These are phyloP conservation scores for Nicotiana sylvestris DNA, from an alignment of 257 asterid genomes.

Conservation along the genomic window DNA sequence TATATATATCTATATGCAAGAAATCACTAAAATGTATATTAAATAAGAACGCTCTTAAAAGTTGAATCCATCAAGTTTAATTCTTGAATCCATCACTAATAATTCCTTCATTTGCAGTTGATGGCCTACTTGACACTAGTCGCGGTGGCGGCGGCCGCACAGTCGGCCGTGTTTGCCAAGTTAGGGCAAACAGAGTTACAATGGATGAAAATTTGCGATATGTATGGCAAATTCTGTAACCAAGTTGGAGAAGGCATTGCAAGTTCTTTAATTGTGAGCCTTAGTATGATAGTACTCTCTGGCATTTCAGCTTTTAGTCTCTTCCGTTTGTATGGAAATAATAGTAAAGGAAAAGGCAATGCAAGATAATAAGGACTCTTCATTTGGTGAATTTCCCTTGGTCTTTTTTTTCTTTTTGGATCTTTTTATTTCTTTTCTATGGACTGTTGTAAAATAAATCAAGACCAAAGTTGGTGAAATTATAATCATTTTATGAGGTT, in stretches of 20 bases:
- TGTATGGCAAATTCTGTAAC: conserved; percentile 81
- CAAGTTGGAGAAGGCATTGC: conserved; percentile 85
- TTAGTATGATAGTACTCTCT: conserved; percentile 59
- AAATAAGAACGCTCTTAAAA: too few species aligned
- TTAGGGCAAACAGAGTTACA: conserved; percentile 72
- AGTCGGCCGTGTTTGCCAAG: conserved; percentile 59
- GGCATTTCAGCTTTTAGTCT: conserved; percentile 80
- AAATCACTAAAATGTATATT: too few species aligned
- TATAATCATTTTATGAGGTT: not conserved
- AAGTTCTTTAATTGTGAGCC: conserved; percentile 50
- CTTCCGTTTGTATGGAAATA: conserved; percentile 77
- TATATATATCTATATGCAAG: too few species aligned
- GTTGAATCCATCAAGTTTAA: not conserved
- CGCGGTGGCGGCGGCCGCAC: conserved; percentile 70
- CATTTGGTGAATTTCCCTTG: not conserved
- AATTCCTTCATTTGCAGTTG: conserved; percentile 29
- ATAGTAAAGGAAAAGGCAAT: conserved; percentile 42
- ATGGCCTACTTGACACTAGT: conserved; percentile 69
- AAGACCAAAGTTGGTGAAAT: not conserved
- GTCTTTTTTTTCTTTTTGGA: not conserved
- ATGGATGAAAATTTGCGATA: conserved; percentile 77
- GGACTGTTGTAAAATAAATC: not conserved
- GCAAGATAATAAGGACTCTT: conserved; percentile 21
- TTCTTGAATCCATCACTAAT: not conserved
- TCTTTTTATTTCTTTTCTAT: not conserved